Evolutionary conservation across 495 filamentous ascomycete genomes (phyloP), one percentile per base, ranked within the genome.

Genomic region (Neurospora sp.): DNA sequence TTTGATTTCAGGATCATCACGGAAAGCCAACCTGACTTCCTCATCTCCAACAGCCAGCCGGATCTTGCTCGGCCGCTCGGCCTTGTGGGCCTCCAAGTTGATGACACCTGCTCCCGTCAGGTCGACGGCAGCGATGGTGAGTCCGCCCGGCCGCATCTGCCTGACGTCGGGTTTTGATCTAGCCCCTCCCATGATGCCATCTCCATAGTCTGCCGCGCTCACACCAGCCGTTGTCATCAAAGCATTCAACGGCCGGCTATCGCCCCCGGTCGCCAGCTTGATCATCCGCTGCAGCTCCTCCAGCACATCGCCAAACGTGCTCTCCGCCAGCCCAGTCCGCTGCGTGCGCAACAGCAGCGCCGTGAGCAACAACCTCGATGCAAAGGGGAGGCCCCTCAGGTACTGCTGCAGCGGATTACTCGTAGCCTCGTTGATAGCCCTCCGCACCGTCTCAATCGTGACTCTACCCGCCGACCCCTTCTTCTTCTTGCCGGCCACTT

Each of bases 351-450:
- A 88, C 16, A 97, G 77, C 8, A 98, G 82, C 5, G 94, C 92
- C 1, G 93, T 89, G 12, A 99, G 88, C 74, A 97, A 91, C 38
- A 98, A 82, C 74, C 97, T 97, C 4, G 90, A 88, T 14, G 91
- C 85, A 40, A 97, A 87, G 3, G 96, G 92, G 16, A 97, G 88
- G 14, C 88, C 85, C 61, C 93, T 90, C 37, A 99, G 87, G 72
- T 92, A 94, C 79, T 92, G 91, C 78, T 98, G 95, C 53, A 99
- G 83, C 1, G 96, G 95, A 73, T 91, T 97, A 1, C 91, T 93
- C 1, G 96, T 98, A 1, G 94, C 94, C 83, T 99, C 96, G 77
- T 91, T 90, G 80, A 99, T 98, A 20, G 96, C 96, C 79, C 92
- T 88, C 76, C 97, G 97, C 76, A 99, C 90, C 2, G 93, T 97